Base-by-base conservation (phyloP, 441 rosid species). In the Viola pubescens region DNA sequence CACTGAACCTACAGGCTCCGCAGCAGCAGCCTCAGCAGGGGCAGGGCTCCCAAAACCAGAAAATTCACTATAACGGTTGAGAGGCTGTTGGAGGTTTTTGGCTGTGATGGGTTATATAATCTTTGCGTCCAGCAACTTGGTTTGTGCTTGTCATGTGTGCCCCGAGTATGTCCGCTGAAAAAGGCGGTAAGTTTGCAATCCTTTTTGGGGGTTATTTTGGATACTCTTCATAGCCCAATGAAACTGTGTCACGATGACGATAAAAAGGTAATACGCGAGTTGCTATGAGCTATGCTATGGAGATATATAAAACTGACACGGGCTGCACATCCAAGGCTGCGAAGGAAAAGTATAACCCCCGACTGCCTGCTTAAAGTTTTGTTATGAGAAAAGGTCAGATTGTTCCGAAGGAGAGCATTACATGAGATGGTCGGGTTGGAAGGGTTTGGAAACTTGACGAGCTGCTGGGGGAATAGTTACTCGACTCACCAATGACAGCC, bases 41-140 rank as follows among this genome's bases (percentile, higher is more conserved):
- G 56, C 99, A 81, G 68, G 81, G 87, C 62, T 75, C 94, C 56
- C 95, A 88, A 70, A 91, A 85, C 82, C 91, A 85, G 77, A 91
- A 84, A 74, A 75, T 74, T 61, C 90, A 84, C 68, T 87, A 81
- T 73, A 84, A 81, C 75, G 98, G 99, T 83, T 92, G 79, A 87
- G 54, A 62, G 69, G 60, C 61, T 64, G 49, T 60, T 66, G 65
- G 9, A 64, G 66, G 5, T 46, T 41, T 54, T 68, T 48, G 66
- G 70, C 73, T 79, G 75, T 68, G 76, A 62, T 81, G 96, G 96
- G 88, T 88, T 81, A 71, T 26, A 26, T 75, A 69, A 69, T 74
- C 85, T 81, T 85, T 74, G 82, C 80, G 73, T 77, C 82, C 90
- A 80, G 88, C 83, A 64, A 76, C 88, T 79, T 83, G 95, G 84